A percentile compares a stretch with the other conserved stretches of the same genome.
phyloP scores from a whole-genome alignment of 495 filamentous ascomycete species.

The Neurospora terricola region DNA sequence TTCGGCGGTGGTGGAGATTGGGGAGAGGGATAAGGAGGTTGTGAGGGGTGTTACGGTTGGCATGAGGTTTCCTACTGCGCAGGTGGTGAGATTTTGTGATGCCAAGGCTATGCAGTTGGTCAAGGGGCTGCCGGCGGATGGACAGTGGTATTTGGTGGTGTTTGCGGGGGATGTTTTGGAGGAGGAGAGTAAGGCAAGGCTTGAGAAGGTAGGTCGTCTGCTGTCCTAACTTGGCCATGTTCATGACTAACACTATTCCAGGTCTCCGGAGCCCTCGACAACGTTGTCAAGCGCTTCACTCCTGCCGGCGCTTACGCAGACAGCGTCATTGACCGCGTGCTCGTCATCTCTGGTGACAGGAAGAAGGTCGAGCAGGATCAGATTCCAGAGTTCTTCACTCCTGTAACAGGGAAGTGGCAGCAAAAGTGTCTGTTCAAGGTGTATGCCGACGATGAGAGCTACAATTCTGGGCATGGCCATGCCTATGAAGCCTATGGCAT shows the following conservation, averaged over 20 bases:
- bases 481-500: constrained; percentile 54
- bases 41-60: constrained; percentile 41
- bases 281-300: constrained; percentile 37
- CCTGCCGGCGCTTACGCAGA: constrained; percentile 37
- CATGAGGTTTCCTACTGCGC: constrained; percentile 47
- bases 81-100: constrained; percentile 48
- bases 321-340: constrained; percentile 49
- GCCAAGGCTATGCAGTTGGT: constrained; percentile 46
- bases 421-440: constrained; percentile 53
- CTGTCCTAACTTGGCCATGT: too few species aligned
- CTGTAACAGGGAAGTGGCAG: constrained; percentile 46
- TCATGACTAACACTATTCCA: constrained; percentile 6
- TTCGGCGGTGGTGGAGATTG: constrained; percentile 35
- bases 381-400: constrained; percentile 51
- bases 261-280: constrained; percentile 20
- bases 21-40: constrained; percentile 15
- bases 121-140: constrained; percentile 41
- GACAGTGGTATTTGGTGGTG: constrained; percentile 50
- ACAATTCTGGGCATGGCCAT: constrained; percentile 54
- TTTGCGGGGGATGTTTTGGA: constrained; percentile 45
- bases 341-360: constrained; percentile 46
- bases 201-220: constrained; percentile 40
- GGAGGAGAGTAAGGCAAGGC: constrained; percentile 14
- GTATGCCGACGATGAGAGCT: constrained; percentile 58
- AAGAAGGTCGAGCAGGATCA: constrained; percentile 45